Base-by-base conservation (phyloP, 2,329 filamentous ascomycete genomes). In the Sporothrix dimorphospora region DNA sequence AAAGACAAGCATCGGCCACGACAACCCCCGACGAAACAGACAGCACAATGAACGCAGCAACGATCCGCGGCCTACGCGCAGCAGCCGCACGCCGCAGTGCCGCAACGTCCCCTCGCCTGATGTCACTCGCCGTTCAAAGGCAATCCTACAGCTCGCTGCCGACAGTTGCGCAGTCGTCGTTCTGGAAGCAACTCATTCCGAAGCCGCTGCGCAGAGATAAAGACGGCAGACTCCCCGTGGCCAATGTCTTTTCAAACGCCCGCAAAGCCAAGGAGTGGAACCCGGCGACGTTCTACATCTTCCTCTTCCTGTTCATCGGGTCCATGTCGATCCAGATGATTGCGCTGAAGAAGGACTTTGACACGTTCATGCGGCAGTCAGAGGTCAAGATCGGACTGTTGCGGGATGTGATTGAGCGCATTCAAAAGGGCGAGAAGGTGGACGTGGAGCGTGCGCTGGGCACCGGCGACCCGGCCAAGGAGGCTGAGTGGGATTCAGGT, bases 241-340 rank as follows among this genome's bases (percentile, higher is more conserved):
- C 45, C 27, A 65, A 34, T 38, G 71, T 49, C 4, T 40, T 76
- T 19, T 77, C 74, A 55, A 82, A 82, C 77, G 81, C 82, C 45
- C 77, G 80, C 30, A 87, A 85, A 75, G 82, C 86, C 19, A 91
- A 88, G 78, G 88, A 89, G 76, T 93, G 91, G 90, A 95, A 95
- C 76, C 92, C 93, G 2, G 92, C 92, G 24, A 94, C 91, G 0
- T 95, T 94, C 78, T 96, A 91, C 80, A 93, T 95, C 76, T 84
- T 90, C 77, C 93, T 95, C 75, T 94, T 94, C 78, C 84, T 94
- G 53, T 86, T 98, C 75, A 95, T 98, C 75, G 97, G 97, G 4
- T 97, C 94, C 74, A 97, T 98, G 86, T 93, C 95, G 16, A 98
- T 99, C 77, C 93, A 98, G 78, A 92, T 96, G 86, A 91, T 99